phyloP scores from a whole-genome alignment of 176 grass and related monocot genomes.

The Oryza meyeriana region DNA sequence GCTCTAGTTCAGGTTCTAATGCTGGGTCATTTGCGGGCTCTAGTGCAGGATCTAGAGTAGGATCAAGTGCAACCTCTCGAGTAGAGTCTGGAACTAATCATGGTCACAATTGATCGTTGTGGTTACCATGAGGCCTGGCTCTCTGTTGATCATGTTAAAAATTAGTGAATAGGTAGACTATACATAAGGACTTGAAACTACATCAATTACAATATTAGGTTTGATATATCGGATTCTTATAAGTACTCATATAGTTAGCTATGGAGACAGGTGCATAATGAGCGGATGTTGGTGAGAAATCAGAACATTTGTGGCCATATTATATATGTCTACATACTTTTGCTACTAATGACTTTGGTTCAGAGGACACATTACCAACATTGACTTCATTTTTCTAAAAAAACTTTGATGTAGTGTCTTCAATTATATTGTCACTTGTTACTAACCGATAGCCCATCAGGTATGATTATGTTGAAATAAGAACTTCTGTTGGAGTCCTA shows the following conservation, averaged over 20 bases:
- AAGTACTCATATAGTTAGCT: neutral
- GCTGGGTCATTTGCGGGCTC: neutral
- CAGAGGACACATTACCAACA: neutral
- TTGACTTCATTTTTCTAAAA: neutral
- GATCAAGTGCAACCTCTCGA: neutral
- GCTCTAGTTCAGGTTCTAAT: neutral
- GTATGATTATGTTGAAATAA: too few relatives aligned
- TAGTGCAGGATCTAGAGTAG: neutral
- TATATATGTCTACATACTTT: neutral
- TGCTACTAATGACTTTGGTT: neutral
- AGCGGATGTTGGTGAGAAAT: neutral
- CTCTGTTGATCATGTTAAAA: neutral
- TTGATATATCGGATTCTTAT: neutral
- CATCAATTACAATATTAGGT: neutral
- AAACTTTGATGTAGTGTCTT: too few relatives aligned
- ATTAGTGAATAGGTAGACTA: neutral
- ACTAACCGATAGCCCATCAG: too few relatives aligned
- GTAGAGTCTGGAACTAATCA: neutral
- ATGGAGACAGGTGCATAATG: neutral
- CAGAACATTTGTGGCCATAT: neutral
- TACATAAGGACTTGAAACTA: neutral
- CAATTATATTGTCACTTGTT: too few relatives aligned
- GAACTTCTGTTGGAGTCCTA: too few relatives aligned
- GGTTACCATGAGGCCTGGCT: neutral
- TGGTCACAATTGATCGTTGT: slow-evolving; percentile 1